Conservation (phyloP, 768 basidiomycete genomes). For the Phylloporus scabripes region DNA sequence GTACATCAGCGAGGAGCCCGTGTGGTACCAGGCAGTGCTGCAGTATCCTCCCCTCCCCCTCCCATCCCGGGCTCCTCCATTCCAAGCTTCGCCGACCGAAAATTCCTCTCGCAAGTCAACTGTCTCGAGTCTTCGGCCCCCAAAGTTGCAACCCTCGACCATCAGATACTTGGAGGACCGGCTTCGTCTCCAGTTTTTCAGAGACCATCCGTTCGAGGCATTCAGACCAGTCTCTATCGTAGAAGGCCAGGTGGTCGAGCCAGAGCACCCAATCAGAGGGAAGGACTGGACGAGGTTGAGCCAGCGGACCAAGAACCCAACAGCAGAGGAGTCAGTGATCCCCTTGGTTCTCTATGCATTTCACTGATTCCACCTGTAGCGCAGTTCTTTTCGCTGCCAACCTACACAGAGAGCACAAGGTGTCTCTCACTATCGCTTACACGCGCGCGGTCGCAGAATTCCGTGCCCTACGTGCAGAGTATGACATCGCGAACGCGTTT, state of each 20-base stretch:
- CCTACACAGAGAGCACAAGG: constrained; percentile 57
- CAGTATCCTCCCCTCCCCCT: constrained; percentile 85
- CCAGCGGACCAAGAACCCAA: constrained; percentile 79
- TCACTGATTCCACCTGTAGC: constrained; percentile 39
- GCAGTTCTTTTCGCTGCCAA: constrained; percentile 75
- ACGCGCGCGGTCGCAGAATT: constrained; percentile 76
- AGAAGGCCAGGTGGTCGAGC: constrained; percentile 58
- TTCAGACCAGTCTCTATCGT: constrained; percentile 74
- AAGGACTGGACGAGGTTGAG: constrained; percentile 69
- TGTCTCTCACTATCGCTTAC: constrained; percentile 78
- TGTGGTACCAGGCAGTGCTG: constrained; percentile 82
- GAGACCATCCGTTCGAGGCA: constrained; percentile 94
- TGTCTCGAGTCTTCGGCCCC: constrained; percentile 28
- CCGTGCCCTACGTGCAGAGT: constrained; percentile 79
- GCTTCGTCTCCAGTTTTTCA: constrained; percentile 86
- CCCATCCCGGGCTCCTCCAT: constrained; percentile 66
- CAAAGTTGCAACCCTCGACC: constrained; percentile 45
- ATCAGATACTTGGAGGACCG: constrained; percentile 81
- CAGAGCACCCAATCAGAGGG: constrained; percentile 53
- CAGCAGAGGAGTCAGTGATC: constrained; percentile 79
- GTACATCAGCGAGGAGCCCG: constrained; percentile 59
- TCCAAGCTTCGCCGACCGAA: constrained; percentile 42
- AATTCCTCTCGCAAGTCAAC: constrained; percentile 21
- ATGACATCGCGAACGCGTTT: constrained; percentile 67
- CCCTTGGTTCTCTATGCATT: neutral